Evolutionary conservation across 805 yeast species (phyloP).

Genomic region (Nakazawaea siamensis): DNA sequence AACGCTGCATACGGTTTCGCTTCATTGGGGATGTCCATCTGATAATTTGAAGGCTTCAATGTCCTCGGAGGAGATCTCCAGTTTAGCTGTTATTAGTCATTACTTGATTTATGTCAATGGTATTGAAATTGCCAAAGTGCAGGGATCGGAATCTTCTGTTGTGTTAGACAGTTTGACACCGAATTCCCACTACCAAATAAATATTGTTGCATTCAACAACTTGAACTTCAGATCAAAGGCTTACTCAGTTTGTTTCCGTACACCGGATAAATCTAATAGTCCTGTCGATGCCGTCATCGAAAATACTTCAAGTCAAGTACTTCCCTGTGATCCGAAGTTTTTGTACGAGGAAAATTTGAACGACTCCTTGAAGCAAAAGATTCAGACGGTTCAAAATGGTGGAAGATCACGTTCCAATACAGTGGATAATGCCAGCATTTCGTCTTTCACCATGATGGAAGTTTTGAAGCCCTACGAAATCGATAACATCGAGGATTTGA

Average conservation of each 20-base stretch:
- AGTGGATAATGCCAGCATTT: conserved; percentile 17
- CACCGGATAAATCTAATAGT: conserved; percentile 19
- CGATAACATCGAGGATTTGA: conserved; percentile 32
- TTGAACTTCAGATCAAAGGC: conserved; percentile 32
- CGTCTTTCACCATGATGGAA: conserved; percentile 3
- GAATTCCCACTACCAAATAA: conserved; percentile 30
- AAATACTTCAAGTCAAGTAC: conserved; percentile 1
- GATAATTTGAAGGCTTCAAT: too few species aligned
- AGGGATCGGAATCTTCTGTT: conserved; percentile 28
- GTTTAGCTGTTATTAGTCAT: conserved; percentile 22
- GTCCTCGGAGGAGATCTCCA: not conserved
- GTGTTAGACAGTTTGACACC: conserved; percentile 24
- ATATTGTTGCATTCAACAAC: conserved; percentile 32
- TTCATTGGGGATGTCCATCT: conserved; percentile 46
- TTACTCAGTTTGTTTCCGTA: conserved; percentile 30
- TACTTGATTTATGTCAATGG: conserved; percentile 33
- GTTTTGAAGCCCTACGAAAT: conserved; percentile 14
- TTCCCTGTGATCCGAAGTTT: conserved; percentile 7
- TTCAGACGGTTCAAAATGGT: conserved; percentile 8
- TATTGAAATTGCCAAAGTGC: conserved; percentile 23
- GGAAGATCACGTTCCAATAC: conserved; percentile 30
- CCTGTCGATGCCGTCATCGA: conserved; percentile 10
- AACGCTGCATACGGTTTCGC: conserved; percentile 31
- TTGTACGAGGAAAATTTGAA: conserved; percentile 20
- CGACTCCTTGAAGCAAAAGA: conserved; percentile 18